These are phyloP conservation scores for Talaromyces amestolkiae DNA, from an alignment of 2,329 filamentous ascomycete species.

Conservation along the genomic window DNA sequence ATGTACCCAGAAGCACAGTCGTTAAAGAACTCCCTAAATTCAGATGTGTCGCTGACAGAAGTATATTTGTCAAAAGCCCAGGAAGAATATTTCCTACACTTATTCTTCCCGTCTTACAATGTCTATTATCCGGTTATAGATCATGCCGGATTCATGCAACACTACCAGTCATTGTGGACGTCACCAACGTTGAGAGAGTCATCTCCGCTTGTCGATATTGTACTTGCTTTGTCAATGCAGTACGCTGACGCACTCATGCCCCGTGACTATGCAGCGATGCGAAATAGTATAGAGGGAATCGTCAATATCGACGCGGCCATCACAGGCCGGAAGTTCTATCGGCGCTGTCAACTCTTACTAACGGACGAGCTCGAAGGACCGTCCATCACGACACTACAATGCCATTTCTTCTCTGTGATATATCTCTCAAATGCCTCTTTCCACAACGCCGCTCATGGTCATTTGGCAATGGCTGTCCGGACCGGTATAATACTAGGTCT, in stretches of 20 bases:
- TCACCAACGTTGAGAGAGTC: background rate
- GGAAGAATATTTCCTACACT: constrained; percentile 16
- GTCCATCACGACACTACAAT: constrained; percentile 13
- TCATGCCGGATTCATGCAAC: constrained; percentile 4
- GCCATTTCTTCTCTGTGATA: constrained; percentile 17
- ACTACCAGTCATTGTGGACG: constrained; percentile 14
- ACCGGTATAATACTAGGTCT: constrained; percentile 10
- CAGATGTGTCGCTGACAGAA: constrained; percentile 3
- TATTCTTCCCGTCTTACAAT: constrained; percentile 14
- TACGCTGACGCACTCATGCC: constrained; percentile 16
- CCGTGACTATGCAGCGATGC: background rate
- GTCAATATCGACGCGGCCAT: constrained; percentile 11
- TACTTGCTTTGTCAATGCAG: constrained; percentile 18
- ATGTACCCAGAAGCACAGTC: constrained; percentile 1
- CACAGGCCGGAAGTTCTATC: constrained; percentile 7
- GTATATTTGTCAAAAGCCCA: constrained; percentile 10
- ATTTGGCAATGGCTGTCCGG: constrained; percentile 14
- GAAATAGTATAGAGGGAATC: constrained; percentile 1
- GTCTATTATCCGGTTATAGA: constrained; percentile 14
- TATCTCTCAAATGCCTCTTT: constrained; percentile 16
- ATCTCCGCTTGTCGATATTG: constrained; percentile 17
- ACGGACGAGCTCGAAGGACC: constrained; percentile 15
- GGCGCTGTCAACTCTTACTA: constrained; percentile 11
- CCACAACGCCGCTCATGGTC: constrained; percentile 15
- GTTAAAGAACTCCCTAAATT: background rate